These are phyloP conservation scores for Acaromyces ingoldii DNA, from an alignment of 1,284 basidiomycete species.

Conservation along the genomic window DNA sequence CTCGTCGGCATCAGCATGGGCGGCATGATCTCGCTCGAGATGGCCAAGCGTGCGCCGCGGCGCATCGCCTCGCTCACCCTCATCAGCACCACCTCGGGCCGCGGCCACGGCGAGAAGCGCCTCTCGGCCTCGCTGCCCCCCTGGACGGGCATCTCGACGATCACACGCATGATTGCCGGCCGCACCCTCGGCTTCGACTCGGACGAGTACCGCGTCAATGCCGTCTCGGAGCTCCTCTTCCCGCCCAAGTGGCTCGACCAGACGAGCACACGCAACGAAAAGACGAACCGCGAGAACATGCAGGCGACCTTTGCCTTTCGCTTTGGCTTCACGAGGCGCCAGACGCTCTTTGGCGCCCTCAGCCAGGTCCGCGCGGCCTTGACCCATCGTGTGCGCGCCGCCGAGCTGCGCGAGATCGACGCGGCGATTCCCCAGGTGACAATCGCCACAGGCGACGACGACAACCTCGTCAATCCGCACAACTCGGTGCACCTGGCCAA, in stretches of 20 bases:
- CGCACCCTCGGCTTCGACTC: constrained; percentile 58
- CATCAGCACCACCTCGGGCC: constrained; percentile 41
- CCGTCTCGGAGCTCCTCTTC: constrained; percentile 64
- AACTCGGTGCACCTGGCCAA: constrained; percentile 62
- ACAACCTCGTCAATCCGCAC: constrained; percentile 62
- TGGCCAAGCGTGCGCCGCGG: constrained; percentile 23
- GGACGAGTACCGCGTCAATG: constrained; percentile 57
- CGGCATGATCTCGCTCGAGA: constrained; percentile 68
- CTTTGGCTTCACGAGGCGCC: constrained; percentile 60
- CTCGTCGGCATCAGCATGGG: constrained; percentile 75
- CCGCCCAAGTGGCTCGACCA: constrained; percentile 59
- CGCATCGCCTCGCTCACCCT: constrained; percentile 28
- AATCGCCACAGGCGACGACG: constrained; percentile 71
- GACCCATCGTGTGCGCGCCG: constrained; percentile 64
- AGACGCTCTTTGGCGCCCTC: constrained; percentile 62
- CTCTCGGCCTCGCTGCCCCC: constrained; percentile 10
- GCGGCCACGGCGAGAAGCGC: constrained; percentile 10
- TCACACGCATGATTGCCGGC: constrained; percentile 50
- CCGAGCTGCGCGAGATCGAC: constrained; percentile 60
- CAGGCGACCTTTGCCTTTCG: constrained; percentile 57
- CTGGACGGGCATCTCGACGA: constrained; percentile 47
- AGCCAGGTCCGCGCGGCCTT: constrained; percentile 71
- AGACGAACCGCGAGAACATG: constrained; percentile 33
- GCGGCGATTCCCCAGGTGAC: constrained; percentile 59
- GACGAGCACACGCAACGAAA: constrained; percentile 11